Evolutionary conservation across 768 basidiomycete species (phyloP).

Genomic region (Trametes cinnabarina): DNA sequence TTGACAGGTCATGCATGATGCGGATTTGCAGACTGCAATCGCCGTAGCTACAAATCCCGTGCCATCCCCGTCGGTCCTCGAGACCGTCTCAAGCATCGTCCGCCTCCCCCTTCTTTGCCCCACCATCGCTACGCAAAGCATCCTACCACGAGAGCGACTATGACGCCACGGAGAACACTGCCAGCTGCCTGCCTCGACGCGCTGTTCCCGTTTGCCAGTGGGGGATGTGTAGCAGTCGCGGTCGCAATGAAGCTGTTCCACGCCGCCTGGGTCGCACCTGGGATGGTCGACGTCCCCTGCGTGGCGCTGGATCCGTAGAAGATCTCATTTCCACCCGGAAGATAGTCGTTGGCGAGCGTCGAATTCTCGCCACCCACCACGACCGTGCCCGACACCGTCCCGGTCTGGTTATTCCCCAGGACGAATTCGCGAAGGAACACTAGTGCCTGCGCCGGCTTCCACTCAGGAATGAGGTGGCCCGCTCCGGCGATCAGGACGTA

Average conservation of each 20-base stretch:
- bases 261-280: slow-evolving; percentile 30
- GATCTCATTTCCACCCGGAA: slow-evolving; percentile 55
- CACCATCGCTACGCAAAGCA: too few species aligned
- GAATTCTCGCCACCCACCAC: slow-evolving; percentile 54
- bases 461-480: slow-evolving; percentile 40
- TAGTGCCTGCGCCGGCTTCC: slow-evolving; percentile 51
- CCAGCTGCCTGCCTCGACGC: not conserved
- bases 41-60: too few species aligned
- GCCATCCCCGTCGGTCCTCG: too few species aligned
- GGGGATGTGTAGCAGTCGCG: slow-evolving; percentile 17
- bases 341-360: slow-evolving; percentile 41
- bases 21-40: too few species aligned
- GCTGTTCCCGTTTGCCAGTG: not conserved
- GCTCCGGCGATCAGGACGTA: slow-evolving; percentile 40
- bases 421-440: slow-evolving; percentile 67
- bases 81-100: too few species aligned
- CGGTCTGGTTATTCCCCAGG: slow-evolving; percentile 58
- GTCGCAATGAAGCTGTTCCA: slow-evolving; percentile 33
- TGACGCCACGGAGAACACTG: not conserved
- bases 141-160: not conserved
- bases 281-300: slow-evolving; percentile 27
- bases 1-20: too few species aligned
- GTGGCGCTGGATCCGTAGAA: slow-evolving; percentile 46
- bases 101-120: too few species aligned
- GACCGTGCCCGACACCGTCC: slow-evolving; percentile 43